Percentiles rank a stretch among this genome's conserved stretches.
These are phyloP conservation scores for Plenodomus lindquistii DNA, from an alignment of 2,329 filamentous ascomycete species.

Conservation along the genomic window DNA sequence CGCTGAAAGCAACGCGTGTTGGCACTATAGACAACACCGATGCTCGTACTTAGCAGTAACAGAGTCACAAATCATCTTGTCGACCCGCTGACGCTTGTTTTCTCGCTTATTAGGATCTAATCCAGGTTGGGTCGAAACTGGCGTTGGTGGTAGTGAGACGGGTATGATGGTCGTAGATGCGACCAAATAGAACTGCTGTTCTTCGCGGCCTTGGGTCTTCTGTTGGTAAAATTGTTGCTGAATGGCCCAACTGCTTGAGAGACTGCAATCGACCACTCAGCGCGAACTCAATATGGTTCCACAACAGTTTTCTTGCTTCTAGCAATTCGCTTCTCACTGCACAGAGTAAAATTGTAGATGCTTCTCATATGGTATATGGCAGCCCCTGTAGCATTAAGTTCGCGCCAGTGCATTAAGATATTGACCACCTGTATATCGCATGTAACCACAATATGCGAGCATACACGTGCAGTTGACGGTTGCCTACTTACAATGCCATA, in stretches of 20 bases:
- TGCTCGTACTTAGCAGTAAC: background rate
- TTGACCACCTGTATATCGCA: constrained; percentile 11
- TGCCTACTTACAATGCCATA: constrained; percentile 3
- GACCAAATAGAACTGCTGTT: background rate
- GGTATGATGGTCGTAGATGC: too few relatives aligned
- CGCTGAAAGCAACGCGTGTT: too few relatives aligned
- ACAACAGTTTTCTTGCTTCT: constrained; percentile 9
- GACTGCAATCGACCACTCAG: constrained; percentile 7
- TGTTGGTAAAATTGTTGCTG: constrained; percentile 6
- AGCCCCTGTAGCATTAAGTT: constrained; percentile 6
- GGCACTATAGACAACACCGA: too few relatives aligned
- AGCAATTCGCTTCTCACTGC: constrained; percentile 10
- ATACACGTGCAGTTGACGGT: constrained; percentile 8
- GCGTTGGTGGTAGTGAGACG: too few relatives aligned
- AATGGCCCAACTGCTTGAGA: constrained; percentile 7
- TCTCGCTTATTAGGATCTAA: too few relatives aligned
- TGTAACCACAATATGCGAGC: constrained; percentile 9
- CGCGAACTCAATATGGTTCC: constrained; percentile 12
- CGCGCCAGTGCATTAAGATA: constrained; percentile 13
- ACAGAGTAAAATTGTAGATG: constrained; percentile 11
- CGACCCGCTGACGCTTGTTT: too few relatives aligned
- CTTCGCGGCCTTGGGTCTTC: constrained; percentile 7
- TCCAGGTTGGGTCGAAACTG: too few relatives aligned
- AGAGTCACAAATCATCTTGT: too few relatives aligned
- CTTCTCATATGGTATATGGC: constrained; percentile 14